Evolutionary conservation across 768 basidiomycete species (phyloP), one percentile per base, ranked within the genome.

Genomic region (Boletus reticulatus): DNA sequence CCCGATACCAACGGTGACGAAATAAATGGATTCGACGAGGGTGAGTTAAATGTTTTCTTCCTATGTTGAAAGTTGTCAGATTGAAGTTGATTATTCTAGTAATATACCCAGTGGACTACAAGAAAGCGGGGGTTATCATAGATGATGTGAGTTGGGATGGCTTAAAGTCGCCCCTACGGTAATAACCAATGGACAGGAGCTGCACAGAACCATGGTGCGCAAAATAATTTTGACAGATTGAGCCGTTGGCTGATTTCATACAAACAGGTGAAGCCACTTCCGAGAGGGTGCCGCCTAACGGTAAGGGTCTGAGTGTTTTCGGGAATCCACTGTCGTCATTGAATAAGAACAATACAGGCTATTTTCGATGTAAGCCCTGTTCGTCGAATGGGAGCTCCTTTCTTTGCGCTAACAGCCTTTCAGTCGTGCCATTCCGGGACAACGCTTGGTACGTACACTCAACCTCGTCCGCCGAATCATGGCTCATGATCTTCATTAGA

Each of bases 21-120:
- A 71, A 73, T 77, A 0, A 88, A 91, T 62, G 94, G 93, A 8
- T 81, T 75, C 51, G 92, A 94, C 58, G 92, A 94, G 78, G 83
- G 86, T 85, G 22, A 0, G 58, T 32, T n/a, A 12, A 16, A n/a
- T 14, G 29, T 22, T 22, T 22, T 37, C 43, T 22, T 19, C 14
- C 3, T 36, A 8, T 17, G 2, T 19, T 8, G 2, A 29, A 8
- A 4, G 9, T 41, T 34, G 22, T 29, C 17, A 6, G 17, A 19
- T 27, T 20, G 14, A 51, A 42, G 5, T 20, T 14, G 2, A 2
- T 37, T n/a, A 4, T 55, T 39, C 52, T 56, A 88, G 89, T 87
- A 24, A 95, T 98, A 61, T 98, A 85, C 67, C 97, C 96, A 0
- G 67, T 94, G 19, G 96, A 99, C 71, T 91, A 85, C 76, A 81